phyloP scores from a whole-genome alignment of 805 yeast species.

The Kodamaea jinghongensis region DNA sequence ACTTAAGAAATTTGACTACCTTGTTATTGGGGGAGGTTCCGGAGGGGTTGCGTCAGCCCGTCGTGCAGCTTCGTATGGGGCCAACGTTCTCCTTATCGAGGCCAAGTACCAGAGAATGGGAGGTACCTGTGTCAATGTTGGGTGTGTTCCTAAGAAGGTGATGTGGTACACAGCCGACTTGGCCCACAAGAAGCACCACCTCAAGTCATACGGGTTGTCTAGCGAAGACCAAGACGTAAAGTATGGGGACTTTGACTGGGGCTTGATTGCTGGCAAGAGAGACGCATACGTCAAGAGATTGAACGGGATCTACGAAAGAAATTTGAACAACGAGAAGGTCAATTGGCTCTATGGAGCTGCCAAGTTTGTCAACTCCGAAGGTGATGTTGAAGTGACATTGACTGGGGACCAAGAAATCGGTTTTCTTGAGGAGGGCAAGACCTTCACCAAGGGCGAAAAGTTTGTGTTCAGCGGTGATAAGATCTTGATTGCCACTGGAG shows the following conservation, averaged over 20 bases:
- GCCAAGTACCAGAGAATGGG: slow-evolving; percentile 69
- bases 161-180: slow-evolving; percentile 98
- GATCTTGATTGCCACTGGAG: slow-evolving; percentile 90
- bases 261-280: slow-evolving; percentile 74
- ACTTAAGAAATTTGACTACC: slow-evolving; percentile 69
- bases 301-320: slow-evolving; percentile 90
- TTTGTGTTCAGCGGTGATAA: slow-evolving; percentile 73
- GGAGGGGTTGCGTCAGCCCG: slow-evolving; percentile 99
- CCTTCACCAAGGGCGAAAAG: slow-evolving; percentile 49
- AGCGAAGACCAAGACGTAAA: slow-evolving; percentile 51
- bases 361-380: slow-evolving; percentile 57
- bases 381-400: slow-evolving; percentile 71
- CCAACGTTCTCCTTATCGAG: slow-evolving; percentile 80
- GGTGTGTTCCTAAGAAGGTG: slow-evolving; percentile 98
- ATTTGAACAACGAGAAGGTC: slow-evolving; percentile 84
- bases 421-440: slow-evolving; percentile 30
- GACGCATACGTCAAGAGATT: slow-evolving; percentile 87
- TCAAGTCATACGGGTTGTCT: slow-evolving; percentile 78
- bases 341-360: slow-evolving; percentile 88
- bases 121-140: slow-evolving; percentile 98
- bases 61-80: slow-evolving; percentile 93
- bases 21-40: slow-evolving; percentile 98
- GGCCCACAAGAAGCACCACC: slow-evolving; percentile 72
- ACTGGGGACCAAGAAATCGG: slow-evolving; percentile 39
- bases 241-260: slow-evolving; percentile 72